Evolutionary conservation across 2,329 filamentous ascomycete genomes (phyloP).

Genomic region (Graphilbum ipis-grandicollis): DNA sequence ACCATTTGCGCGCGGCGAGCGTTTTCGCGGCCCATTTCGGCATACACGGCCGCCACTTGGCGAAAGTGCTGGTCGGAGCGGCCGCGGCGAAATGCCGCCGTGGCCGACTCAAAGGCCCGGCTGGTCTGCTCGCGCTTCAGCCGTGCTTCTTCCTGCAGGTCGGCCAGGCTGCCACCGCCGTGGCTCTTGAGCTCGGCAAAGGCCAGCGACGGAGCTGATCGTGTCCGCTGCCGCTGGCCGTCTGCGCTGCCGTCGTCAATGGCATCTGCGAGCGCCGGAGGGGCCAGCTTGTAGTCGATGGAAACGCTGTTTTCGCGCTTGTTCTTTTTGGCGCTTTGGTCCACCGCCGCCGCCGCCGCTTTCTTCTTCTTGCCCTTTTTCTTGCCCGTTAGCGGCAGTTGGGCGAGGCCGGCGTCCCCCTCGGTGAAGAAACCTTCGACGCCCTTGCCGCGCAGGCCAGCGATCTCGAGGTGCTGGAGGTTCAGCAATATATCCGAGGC

Average conservation of each 20-base stretch:
- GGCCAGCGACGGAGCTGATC: not conserved
- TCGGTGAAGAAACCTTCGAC: constrained; percentile 65
- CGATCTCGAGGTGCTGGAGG: constrained; percentile 57
- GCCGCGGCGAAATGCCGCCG: constrained; percentile 25
- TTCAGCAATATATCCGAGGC: constrained; percentile 72
- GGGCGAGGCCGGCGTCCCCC: constrained; percentile 13
- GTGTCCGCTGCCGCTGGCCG: not conserved
- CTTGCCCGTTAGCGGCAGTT: not conserved
- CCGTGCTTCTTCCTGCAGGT: not conserved
- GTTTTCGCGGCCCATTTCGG: constrained; percentile 49
- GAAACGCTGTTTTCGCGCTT: constrained; percentile 20
- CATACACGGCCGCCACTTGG: constrained; percentile 61
- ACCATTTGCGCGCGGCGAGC: constrained; percentile 37
- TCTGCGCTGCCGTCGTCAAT: constrained; percentile 12
- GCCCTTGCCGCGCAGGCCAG: constrained; percentile 46
- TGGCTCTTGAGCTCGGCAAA: not conserved
- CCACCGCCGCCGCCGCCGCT: not conserved
- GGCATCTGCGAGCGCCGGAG: constrained; percentile 17
- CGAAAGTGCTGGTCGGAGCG: constrained; percentile 58
- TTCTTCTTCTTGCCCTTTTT: constrained; percentile 1
- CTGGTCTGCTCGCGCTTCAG: constrained; percentile 1
- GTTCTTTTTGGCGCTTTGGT: constrained; percentile 17
- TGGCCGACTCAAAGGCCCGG: constrained; percentile 19
- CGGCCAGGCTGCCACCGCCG: no score
- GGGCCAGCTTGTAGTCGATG: constrained; percentile 21